These are phyloP conservation scores for Aspergillus fumigatiaffinis DNA, from an alignment of 2,329 filamentous ascomycete genomes.

Conservation along the genomic window DNA sequence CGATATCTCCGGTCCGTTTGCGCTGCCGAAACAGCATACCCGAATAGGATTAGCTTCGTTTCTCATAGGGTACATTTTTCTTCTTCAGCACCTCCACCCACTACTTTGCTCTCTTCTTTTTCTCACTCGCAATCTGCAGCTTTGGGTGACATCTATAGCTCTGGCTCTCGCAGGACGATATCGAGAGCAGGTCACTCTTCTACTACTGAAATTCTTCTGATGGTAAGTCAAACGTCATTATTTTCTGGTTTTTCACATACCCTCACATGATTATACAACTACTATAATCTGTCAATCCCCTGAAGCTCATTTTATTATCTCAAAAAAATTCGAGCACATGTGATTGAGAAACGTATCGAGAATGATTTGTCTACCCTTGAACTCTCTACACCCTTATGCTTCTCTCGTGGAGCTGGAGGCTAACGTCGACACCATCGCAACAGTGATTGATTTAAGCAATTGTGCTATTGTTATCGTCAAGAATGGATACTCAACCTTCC, in stretches of 20 bases:
- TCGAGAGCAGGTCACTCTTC: conserved; percentile 7
- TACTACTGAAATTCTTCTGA: conserved; percentile 16
- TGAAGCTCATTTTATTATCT: conserved; percentile 52
- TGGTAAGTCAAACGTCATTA: conserved; percentile 24
- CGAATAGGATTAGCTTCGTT: conserved; percentile 8
- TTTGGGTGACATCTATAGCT: conserved; percentile 7
- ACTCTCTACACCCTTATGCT: conserved; percentile 5
- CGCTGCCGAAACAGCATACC: not conserved
- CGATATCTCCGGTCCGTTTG: not conserved
- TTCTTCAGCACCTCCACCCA: conserved; percentile 13
- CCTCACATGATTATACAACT: conserved; percentile 61
- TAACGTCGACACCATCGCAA: conserved; percentile 19
- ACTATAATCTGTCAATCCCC: conserved; percentile 79
- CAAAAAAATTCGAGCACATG: conserved; percentile 30
- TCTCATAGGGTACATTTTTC: conserved; percentile 13
- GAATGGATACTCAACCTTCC: conserved; percentile 34
- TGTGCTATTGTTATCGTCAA: conserved; percentile 4
- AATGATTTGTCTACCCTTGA: conserved; percentile 25
- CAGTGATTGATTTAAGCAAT: conserved; percentile 8
- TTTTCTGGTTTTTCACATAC: not conserved
- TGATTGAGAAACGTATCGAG: conserved; percentile 44
- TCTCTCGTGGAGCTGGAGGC: conserved; percentile 12
- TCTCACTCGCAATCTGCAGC: conserved; percentile 6
- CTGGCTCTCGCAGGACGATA: conserved; percentile 28
- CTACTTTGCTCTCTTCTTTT: conserved; percentile 8